These are phyloP conservation scores for Lodderomyces jiufengensis DNA, from an alignment of 1,139 yeast genomes.

Conservation along the genomic window DNA sequence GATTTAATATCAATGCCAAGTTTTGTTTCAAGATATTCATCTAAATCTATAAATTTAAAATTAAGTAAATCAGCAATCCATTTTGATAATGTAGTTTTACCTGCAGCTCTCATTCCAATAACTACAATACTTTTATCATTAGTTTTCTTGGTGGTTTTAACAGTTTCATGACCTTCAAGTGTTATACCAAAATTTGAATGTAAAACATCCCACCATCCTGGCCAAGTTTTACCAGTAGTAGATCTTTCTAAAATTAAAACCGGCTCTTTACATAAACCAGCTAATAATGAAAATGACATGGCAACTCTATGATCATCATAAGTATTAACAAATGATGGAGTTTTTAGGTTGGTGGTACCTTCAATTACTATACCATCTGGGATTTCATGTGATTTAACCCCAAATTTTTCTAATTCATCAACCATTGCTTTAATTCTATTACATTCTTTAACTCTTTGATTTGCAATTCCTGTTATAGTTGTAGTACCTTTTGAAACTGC, in stretches of 20 bases:
- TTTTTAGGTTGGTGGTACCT: conserved; percentile 54
- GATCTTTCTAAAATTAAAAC: conserved; percentile 81
- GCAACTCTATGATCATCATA: conserved; percentile 99
- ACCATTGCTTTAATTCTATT: conserved; percentile 96
- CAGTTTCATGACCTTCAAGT: conserved; percentile 66
- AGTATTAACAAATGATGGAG: conserved; percentile 56
- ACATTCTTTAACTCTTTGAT: conserved; percentile 97
- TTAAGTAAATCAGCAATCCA: conserved; percentile 77
- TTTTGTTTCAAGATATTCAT: conserved; percentile 60
- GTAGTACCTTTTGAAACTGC: conserved; percentile 78
- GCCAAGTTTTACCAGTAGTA: conserved; percentile 98
- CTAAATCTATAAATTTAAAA: conserved; percentile 75
- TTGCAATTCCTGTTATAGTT: conserved; percentile 90
- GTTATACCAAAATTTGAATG: conserved; percentile 62
- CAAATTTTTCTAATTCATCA: conserved; percentile 81
- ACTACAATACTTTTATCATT: conserved; percentile 65
- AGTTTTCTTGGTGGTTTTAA: conserved; percentile 15
- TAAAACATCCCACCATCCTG: conserved; percentile 98
- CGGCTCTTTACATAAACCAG: conserved; percentile 53
- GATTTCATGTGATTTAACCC: conserved; percentile 77
- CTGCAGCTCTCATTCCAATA: conserved; percentile 99
- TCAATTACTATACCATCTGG: conserved; percentile 89
- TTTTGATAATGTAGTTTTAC: conserved; percentile 81
- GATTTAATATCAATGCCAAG: conserved; percentile 58
- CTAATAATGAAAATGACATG: conserved; percentile 89